Conservation (phyloP, 164 flowering plant species). For the Tetracentron sinense region DNA sequence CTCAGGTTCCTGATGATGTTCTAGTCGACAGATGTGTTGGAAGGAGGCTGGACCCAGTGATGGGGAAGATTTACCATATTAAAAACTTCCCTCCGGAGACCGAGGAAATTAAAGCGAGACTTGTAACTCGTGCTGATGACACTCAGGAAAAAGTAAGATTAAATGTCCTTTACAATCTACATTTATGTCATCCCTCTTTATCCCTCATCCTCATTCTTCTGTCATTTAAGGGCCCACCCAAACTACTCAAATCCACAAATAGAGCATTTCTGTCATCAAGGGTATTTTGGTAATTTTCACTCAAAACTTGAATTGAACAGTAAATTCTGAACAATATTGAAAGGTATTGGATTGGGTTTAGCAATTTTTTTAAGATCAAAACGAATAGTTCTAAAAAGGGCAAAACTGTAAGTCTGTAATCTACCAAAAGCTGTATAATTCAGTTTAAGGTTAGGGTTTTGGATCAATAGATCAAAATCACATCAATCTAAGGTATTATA, state of each 20-base stretch:
- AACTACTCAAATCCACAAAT: background rate
- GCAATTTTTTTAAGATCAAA: no score
- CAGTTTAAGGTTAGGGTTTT: no score
- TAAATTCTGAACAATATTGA: no score
- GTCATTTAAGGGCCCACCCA: background rate
- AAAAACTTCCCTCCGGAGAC: conserved; percentile 76
- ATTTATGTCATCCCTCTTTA: background rate
- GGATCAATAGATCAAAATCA: no score
- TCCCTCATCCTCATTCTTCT: background rate
- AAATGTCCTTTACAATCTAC: background rate
- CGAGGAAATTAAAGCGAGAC: conserved; percentile 69
- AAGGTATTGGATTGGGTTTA: no score
- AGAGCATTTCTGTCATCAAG: no score
- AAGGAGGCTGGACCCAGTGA: conserved; percentile 82
- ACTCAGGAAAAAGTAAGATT: conserved; percentile 67
- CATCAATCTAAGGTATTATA: no score
- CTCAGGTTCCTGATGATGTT: conserved; percentile 94
- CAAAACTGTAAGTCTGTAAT: no score
- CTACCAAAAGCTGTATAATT: no score
- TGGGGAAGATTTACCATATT: conserved; percentile 86
- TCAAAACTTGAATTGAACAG: no score
- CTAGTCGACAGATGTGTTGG: conserved; percentile 91
- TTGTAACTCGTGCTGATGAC: conserved; percentile 83
- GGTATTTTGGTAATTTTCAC: background rate
- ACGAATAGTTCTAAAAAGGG: no score